Evolutionary conservation across 2,329 filamentous ascomycete genomes (phyloP).

Genomic region (Paraconiothyrium brasiliense): DNA sequence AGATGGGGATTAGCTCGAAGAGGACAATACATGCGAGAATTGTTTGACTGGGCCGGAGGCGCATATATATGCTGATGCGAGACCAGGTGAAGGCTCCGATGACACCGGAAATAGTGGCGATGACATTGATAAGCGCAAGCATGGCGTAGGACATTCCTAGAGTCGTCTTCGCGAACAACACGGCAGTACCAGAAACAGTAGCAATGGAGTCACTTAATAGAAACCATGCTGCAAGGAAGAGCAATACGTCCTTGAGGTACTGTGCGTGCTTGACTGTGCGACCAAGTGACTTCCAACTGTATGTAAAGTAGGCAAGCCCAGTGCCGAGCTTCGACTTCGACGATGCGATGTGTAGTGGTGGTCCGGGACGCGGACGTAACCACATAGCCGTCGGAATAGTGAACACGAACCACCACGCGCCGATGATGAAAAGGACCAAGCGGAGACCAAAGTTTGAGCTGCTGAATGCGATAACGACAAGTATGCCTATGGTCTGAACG

Average conservation of each 20-base stretch:
- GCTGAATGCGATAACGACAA: slow-evolving; percentile 70
- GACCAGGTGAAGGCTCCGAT: slow-evolving; percentile 91
- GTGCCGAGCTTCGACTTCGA: slow-evolving; percentile 51
- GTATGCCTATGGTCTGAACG: slow-evolving; percentile 81
- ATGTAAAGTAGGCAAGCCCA: slow-evolving; percentile 77
- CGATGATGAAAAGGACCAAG: slow-evolving; percentile 85
- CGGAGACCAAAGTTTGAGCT: slow-evolving; percentile 85
- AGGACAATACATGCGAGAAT: slow-evolving; percentile 90
- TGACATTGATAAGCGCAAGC: slow-evolving; percentile 91
- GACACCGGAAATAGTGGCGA: slow-evolving; percentile 84
- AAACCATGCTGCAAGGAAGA: slow-evolving; percentile 92
- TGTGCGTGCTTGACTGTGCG: slow-evolving; percentile 80
- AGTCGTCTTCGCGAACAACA: slow-evolving; percentile 94
- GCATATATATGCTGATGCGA: slow-evolving; percentile 74
- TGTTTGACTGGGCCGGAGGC: slow-evolving; percentile 81
- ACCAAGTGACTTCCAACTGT: slow-evolving; percentile 87
- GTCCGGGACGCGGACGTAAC: slow-evolving; percentile 87
- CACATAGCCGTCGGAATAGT: slow-evolving; percentile 88
- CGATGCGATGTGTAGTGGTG: slow-evolving; percentile 63
- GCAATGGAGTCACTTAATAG: slow-evolving; percentile 93
- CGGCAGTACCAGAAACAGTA: slow-evolving; percentile 92
- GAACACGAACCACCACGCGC: slow-evolving; percentile 92
- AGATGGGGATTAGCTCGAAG: slow-evolving; percentile 92
- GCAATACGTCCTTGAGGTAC: slow-evolving; percentile 74
- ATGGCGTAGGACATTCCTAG: slow-evolving; percentile 89